These are phyloP conservation scores for Saccharomyces pastorianus DNA, from an alignment of 1,139 yeast species.

Conservation along the genomic window DNA sequence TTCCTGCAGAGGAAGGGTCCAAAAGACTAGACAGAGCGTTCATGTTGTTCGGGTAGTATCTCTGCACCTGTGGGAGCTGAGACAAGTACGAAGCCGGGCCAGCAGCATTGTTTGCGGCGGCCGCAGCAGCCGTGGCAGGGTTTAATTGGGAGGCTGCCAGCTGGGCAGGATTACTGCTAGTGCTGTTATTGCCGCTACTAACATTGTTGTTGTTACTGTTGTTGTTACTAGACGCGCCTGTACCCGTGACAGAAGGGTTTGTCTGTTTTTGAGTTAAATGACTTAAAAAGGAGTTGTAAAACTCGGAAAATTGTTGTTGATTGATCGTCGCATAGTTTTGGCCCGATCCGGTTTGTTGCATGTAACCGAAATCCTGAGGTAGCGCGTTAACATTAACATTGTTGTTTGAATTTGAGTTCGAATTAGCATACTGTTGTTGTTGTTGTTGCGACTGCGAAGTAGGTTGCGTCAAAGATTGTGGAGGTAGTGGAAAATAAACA, in stretches of 20 bases:
- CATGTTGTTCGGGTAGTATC: slow-evolving; percentile 4
- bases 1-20: slow-evolving; percentile 2
- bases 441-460: slow-evolving; percentile 7
- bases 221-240: slow-evolving; percentile 2
- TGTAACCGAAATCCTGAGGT: slow-evolving; percentile 17
- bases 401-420: slow-evolving; percentile 5
- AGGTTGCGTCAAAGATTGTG: slow-evolving; percentile 11
- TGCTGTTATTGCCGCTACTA: not conserved
- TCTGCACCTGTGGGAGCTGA: slow-evolving; percentile 2
- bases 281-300: slow-evolving; percentile 25
- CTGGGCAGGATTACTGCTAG: slow-evolving; percentile 4
- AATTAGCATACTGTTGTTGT: slow-evolving; percentile 7
- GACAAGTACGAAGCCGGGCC: slow-evolving; percentile 1
- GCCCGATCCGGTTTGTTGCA: slow-evolving; percentile 10
- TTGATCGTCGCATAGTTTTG: slow-evolving; percentile 12
- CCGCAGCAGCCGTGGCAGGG: slow-evolving; percentile 17
- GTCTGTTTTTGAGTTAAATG: slow-evolving; percentile 25
- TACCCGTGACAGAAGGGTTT: slow-evolving; percentile 10
- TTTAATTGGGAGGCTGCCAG: slow-evolving; percentile 14
- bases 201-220: slow-evolving; percentile 2
- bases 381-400: slow-evolving; percentile 6
- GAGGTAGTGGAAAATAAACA: slow-evolving; percentile 8
- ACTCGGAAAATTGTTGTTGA: slow-evolving; percentile 25
- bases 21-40: slow-evolving; percentile 2
- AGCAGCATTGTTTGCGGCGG: slow-evolving; percentile 9